Evolutionary conservation across 2,329 filamentous ascomycete genomes (phyloP).

Genomic region (Colletotrichum sp.): DNA sequence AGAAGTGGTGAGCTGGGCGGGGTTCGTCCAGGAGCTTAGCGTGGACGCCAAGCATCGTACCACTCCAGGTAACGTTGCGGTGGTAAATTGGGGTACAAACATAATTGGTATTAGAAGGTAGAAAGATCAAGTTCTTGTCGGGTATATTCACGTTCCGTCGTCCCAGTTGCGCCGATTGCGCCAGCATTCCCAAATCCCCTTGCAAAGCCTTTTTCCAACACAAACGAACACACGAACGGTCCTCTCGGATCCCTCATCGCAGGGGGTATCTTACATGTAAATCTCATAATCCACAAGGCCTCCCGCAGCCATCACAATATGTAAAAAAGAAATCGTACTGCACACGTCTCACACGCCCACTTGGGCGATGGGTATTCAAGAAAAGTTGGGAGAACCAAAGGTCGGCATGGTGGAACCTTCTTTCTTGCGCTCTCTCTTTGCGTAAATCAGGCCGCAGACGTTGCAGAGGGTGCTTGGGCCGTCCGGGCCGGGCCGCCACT

Average conservation of each 20-base stretch:
- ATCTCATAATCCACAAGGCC: neutral
- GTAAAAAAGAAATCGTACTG: neutral
- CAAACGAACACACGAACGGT: neutral
- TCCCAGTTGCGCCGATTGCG: neutral
- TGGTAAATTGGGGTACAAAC: neutral
- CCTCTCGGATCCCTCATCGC: neutral
- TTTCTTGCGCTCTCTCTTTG: constrained; percentile 26
- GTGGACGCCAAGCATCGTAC: neutral
- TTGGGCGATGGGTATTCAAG: neutral
- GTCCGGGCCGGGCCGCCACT: constrained; percentile 77
- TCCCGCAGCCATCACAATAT: neutral
- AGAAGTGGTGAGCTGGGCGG: neutral
- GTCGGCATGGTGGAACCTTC: constrained; percentile 6
- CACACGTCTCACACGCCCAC: neutral
- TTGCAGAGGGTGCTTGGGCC: constrained; percentile 76
- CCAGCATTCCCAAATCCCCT: neutral
- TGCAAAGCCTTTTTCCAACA: neutral
- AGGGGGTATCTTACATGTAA: neutral
- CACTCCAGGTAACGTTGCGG: neutral
- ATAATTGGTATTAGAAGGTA: neutral
- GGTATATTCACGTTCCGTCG: constrained; percentile 10
- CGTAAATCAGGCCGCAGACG: constrained; percentile 67
- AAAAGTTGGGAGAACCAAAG: neutral
- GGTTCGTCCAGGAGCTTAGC: neutral
- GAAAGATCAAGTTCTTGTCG: neutral